Base-by-base conservation (phyloP, 202 grass and related monocot species). In the Dendrocalamus latiflorus region DNA sequence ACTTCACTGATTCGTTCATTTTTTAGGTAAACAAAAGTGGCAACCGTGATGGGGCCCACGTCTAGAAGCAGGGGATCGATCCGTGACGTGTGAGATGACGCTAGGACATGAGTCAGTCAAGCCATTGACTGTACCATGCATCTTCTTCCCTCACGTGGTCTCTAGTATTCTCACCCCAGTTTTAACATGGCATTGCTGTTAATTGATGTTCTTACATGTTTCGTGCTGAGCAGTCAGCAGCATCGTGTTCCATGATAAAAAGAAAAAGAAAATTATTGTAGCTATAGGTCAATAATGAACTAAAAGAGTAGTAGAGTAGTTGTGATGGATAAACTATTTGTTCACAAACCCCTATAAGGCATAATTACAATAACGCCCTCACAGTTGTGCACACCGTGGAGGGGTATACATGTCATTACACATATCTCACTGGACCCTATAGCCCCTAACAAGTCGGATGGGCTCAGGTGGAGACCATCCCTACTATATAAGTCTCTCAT, bases 21-120 rank as follows among this genome's bases (percentile, higher is more conserved):
- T 33, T 68, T 61, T 30, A 6, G 5, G 25, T 60, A 59, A 20
- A 47, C 0, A 58, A 16, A 41, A 28, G 44, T 18, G 44, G 33
- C 69, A 9, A 51, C 18, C 28, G 49, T 38, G 26, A 21, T 37
- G 0, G 44, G 4, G 0, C 17, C 70, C 85, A 63, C 45, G 3
- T 72, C 86, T 72, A 78, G 74, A 78, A 83, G 16, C 10, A 70
- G 71, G 47, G 25, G 30, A 65, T 6, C 28, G 6, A 6, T 1
- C 36, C 4, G 13, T 87, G 66, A 88, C 59, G 66, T 50, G 20
- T 15, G 48, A 25, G 80, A 5, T 83, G 74, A 88, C 80, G 74
- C 48, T 15, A 2, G 6, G 38, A 1, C 45, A 24, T 7, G 41
- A 51, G 42, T 1, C 47, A 10, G 28, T 58, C 74, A 58, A 22